These are phyloP conservation scores for Penicillium sp. DNA, from an alignment of 2,329 filamentous ascomycete genomes.

Conservation along the genomic window DNA sequence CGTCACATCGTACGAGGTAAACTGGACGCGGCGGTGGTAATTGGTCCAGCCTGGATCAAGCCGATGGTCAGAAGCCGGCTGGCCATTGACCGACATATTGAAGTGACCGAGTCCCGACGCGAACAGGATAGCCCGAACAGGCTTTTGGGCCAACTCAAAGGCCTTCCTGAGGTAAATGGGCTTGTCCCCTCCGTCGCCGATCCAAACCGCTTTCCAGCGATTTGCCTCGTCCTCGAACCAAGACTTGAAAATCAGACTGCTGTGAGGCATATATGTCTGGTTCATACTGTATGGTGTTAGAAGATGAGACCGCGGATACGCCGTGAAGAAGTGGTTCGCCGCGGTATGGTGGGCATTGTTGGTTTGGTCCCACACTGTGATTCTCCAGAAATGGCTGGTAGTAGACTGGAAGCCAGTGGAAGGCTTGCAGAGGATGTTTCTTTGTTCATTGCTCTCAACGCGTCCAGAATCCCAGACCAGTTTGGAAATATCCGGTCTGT, in stretches of 20 bases:
- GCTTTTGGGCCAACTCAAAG: conserved; percentile 7
- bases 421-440: conserved; percentile 19
- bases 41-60: conserved; percentile 23
- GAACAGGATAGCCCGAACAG: conserved; percentile 15
- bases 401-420: conserved; percentile 15
- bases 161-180: conserved; percentile 21
- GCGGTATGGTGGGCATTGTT: conserved; percentile 8
- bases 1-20: conserved; percentile 39
- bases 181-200: conserved; percentile 21
- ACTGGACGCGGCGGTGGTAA: conserved; percentile 28
- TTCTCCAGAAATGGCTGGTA: conserved; percentile 16
- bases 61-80: conserved; percentile 16
- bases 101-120: conserved; percentile 22
- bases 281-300: conserved; percentile 23
- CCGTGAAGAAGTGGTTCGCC: conserved; percentile 19
- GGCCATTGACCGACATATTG: conserved; percentile 19
- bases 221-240: conserved; percentile 21
- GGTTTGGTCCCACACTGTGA: conserved; percentile 18
- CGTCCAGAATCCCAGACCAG: conserved; percentile 17
- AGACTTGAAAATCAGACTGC: conserved; percentile 19
- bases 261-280: conserved; percentile 23
- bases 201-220: conserved; percentile 23
- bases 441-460: conserved; percentile 16
- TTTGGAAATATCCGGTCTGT: background rate
- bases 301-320: conserved; percentile 16